phyloP scores from a whole-genome alignment of 2,329 filamentous ascomycete genomes.

The Aschersonia sp. region DNA sequence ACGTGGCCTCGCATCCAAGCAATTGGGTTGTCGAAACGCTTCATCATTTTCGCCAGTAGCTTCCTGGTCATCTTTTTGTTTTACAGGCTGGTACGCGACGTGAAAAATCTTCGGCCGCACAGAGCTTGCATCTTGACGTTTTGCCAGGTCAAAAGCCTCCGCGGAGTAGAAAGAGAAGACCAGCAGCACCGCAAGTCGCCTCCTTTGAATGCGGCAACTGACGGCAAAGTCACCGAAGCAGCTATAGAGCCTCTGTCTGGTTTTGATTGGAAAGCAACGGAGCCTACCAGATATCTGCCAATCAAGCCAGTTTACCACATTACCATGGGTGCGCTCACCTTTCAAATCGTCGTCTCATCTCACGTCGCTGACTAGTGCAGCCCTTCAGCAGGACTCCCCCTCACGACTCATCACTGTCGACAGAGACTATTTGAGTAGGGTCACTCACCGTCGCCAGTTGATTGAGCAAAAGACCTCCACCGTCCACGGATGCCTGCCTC shows the following conservation, averaged over 20 bases:
- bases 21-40: no score
- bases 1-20: no score
- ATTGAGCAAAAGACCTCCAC: constrained; percentile 22
- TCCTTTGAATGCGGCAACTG: not conserved
- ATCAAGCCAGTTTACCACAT: constrained; percentile 39
- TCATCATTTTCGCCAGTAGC: no score
- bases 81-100: no score
- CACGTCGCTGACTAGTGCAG: constrained; percentile 12
- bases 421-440: constrained; percentile 29
- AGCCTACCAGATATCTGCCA: constrained; percentile 26
- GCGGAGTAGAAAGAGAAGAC: not conserved
- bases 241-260: constrained; percentile 11
- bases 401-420: constrained; percentile 40
- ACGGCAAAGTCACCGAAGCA: not conserved
- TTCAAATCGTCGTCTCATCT: not conserved
- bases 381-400: constrained; percentile 24
- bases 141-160: not conserved
- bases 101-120: not conserved
- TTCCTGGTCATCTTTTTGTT: not conserved
- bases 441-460: constrained; percentile 23
- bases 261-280: constrained; percentile 24
- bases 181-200: not conserved
- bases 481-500: constrained; percentile 26
- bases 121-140: not conserved
- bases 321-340: constrained; percentile 30